These are phyloP conservation scores for Dissophora globulifera DNA, from an alignment of 192 early-diverging fungal genomes.

Conservation along the genomic window DNA sequence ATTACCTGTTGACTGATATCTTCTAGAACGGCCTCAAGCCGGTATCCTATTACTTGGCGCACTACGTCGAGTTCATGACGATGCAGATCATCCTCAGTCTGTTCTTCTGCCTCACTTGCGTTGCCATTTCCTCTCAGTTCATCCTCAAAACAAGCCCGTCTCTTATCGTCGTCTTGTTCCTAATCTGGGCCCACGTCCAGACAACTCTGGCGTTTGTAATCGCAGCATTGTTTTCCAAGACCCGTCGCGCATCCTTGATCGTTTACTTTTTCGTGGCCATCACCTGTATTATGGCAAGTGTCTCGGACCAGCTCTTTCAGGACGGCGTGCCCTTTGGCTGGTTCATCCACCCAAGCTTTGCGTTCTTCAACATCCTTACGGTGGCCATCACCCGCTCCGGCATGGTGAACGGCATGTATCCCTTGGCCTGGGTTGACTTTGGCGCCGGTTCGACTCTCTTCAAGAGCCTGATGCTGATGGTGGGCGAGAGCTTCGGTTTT, in stretches of 20 bases:
- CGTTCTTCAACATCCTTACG: constrained; percentile 34
- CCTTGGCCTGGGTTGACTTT: constrained; percentile 23
- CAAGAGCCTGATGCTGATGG: constrained; percentile 16
- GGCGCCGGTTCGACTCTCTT: constrained; percentile 17
- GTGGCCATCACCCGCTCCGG: constrained; percentile 4
- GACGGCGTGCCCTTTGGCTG: constrained; percentile 27
- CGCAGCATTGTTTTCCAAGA: constrained; percentile 32
- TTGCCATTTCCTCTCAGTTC: constrained; percentile 24
- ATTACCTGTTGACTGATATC: background rate
- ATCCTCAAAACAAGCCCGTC: constrained; percentile 20
- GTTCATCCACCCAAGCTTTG: constrained; percentile 40
- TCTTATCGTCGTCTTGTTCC: constrained; percentile 18
- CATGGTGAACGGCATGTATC: constrained; percentile 30
- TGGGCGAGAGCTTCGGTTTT: constrained; percentile 38
- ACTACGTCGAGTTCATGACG: constrained; percentile 43
- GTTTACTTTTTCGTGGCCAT: constrained; percentile 47
- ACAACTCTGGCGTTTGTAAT: constrained; percentile 17
- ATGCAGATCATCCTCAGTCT: constrained; percentile 44
- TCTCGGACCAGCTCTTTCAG: constrained; percentile 15
- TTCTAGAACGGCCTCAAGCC: constrained; percentile 43
- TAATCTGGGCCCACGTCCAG: constrained; percentile 43
- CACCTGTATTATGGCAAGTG: constrained; percentile 28
- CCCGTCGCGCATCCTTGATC: constrained; percentile 28
- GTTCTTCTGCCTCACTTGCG: constrained; percentile 28
- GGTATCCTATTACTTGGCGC: constrained; percentile 18